phyloP scores from a whole-genome alignment of 2,329 filamentous ascomycete genomes.

The Lasiodiplodia sp. region DNA sequence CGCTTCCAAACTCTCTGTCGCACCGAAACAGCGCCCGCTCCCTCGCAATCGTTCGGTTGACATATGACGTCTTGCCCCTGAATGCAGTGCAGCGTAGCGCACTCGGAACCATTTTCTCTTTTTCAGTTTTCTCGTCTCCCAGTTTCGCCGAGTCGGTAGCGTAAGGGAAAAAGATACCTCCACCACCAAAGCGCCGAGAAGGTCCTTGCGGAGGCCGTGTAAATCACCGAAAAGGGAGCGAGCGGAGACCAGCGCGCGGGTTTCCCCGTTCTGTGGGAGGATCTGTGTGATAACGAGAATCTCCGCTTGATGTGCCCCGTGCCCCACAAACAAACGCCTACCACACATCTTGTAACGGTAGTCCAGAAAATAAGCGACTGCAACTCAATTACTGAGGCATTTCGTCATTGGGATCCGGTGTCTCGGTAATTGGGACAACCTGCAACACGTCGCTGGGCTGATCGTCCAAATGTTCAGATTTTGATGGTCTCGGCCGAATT shows the following conservation, averaged over 20 bases:
- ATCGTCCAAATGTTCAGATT: background rate
- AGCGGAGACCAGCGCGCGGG: background rate
- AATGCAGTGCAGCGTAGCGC: background rate
- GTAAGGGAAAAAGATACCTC: background rate
- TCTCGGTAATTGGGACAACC: background rate
- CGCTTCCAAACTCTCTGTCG: background rate
- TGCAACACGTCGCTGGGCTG: background rate
- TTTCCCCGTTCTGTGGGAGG: background rate
- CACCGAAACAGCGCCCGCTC: too few relatives aligned
- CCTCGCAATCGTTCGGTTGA: background rate
- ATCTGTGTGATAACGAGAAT: background rate
- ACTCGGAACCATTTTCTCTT: background rate
- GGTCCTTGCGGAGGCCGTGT: background rate
- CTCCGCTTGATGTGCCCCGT: background rate
- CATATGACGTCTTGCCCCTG: background rate
- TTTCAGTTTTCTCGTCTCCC: background rate
- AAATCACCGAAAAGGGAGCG: slow-evolving; percentile 1
- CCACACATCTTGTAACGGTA: background rate
- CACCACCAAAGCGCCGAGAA: background rate
- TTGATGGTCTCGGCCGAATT: background rate
- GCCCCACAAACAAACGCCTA: background rate
- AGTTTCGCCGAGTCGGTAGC: background rate
- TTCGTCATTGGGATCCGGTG: background rate
- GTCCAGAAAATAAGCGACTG: background rate
- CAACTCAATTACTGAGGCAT: background rate